Conservation (phyloP, 2,329 filamentous ascomycete species). For the Aspergillus neoniger region DNA sequence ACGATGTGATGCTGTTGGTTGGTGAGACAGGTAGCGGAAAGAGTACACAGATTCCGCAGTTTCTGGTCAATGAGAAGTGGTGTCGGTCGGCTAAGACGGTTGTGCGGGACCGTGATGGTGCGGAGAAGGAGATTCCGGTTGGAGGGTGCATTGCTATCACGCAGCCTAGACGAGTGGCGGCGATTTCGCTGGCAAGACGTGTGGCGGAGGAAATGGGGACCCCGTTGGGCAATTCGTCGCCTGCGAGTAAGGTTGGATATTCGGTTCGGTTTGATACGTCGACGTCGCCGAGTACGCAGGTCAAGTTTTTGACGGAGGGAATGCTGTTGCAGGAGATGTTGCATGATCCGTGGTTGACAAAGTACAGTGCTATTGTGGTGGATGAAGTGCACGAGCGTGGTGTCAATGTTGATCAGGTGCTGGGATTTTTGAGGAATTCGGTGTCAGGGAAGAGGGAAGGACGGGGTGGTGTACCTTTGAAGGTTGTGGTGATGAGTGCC, state of each 20-base stretch:
- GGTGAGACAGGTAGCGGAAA: conserved; percentile 97
- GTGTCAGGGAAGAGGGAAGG: conserved; percentile 60
- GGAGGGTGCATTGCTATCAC: conserved; percentile 90
- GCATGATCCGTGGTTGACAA: conserved; percentile 74
- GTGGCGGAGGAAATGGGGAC: conserved; percentile 82
- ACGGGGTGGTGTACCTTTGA: conserved; percentile 73
- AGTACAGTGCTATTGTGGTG: conserved; percentile 88
- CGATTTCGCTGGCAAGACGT: conserved; percentile 83
- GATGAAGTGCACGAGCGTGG: conserved; percentile 98
- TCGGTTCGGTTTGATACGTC: conserved; percentile 92
- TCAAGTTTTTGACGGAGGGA: conserved; percentile 95
- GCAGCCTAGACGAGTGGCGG: conserved; percentile 89
- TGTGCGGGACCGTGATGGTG: conserved; percentile 37
- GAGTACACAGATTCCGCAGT: conserved; percentile 94
- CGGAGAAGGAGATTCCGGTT: conserved; percentile 52
- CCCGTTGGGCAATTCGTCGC: conserved; percentile 60
- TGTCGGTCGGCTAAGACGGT: conserved; percentile 64
- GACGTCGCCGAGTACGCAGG: conserved; percentile 74
- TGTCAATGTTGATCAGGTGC: conserved; percentile 86
- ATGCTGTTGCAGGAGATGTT: conserved; percentile 95
- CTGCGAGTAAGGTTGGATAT: conserved; percentile 75
- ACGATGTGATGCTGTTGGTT: conserved; percentile 78
- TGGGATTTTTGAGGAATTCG: conserved; percentile 84
- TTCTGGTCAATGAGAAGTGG: conserved; percentile 77
- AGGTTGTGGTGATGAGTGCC: conserved; percentile 95